Percentiles rank a stretch among this genome's conserved stretches.
phyloP scores from a whole-genome alignment of 805 yeast genomes.

The Candida orba region DNA sequence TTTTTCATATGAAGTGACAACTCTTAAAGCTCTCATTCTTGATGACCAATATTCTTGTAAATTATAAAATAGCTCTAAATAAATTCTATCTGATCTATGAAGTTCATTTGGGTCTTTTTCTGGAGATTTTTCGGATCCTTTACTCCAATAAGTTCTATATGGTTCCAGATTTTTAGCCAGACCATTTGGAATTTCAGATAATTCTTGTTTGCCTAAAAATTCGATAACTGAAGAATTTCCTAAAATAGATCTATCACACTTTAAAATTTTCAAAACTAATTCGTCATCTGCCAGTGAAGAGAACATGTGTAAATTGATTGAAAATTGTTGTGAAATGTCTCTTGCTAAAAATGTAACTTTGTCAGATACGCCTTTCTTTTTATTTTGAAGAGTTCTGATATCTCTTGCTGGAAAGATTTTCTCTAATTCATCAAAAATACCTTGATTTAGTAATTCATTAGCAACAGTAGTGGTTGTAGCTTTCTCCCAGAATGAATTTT shows the following conservation, averaged over 20 bases:
- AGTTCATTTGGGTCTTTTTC: slow-evolving; percentile 70
- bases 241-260: slow-evolving; percentile 68
- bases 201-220: slow-evolving; percentile 68
- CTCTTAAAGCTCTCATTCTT: slow-evolving; percentile 74
- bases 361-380: slow-evolving; percentile 24
- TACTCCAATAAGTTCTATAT: slow-evolving; percentile 59
- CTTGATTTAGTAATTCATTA: slow-evolving; percentile 57
- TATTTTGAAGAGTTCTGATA: slow-evolving; percentile 36
- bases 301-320: slow-evolving; percentile 82
- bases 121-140: slow-evolving; percentile 29
- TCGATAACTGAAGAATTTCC: slow-evolving; percentile 72
- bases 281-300: slow-evolving; percentile 54
- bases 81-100: slow-evolving; percentile 82
- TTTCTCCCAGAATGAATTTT: slow-evolving; percentile 80
- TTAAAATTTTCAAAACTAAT: slow-evolving; percentile 61
- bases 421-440: slow-evolving; percentile 80
- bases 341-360: slow-evolving; percentile 60
- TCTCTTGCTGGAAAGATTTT: slow-evolving; percentile 82
- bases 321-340: slow-evolving; percentile 90
- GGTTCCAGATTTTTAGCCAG: slow-evolving; percentile 71
- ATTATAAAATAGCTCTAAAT: slow-evolving; percentile 74
- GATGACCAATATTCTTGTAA: slow-evolving; percentile 88
- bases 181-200: slow-evolving; percentile 67
- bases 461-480: slow-evolving; percentile 50
- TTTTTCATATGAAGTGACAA: slow-evolving; percentile 62